Evolutionary conservation across 2,329 filamentous ascomycete genomes (phyloP).

Genomic region (Cercospora nicotianae): DNA sequence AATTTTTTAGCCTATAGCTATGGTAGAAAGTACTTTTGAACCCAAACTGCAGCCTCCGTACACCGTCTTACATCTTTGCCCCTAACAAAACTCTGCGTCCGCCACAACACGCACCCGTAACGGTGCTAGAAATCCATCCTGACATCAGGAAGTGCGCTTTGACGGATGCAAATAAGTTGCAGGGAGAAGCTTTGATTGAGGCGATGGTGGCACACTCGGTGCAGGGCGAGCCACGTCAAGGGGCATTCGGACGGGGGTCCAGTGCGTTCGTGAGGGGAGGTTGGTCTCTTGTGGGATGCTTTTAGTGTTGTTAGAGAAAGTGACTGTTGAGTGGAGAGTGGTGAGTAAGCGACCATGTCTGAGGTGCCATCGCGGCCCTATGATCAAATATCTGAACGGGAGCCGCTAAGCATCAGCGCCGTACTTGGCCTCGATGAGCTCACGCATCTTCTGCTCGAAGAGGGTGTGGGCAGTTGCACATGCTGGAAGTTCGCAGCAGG

Average conservation of each 20-base stretch:
- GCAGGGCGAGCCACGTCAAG: not conserved
- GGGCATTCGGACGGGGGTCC: not conserved
- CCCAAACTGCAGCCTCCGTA: not conserved
- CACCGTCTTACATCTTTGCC: not conserved
- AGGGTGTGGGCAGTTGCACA: not conserved
- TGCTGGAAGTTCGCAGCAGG: not conserved
- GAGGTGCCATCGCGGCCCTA: not conserved
- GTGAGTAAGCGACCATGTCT: not conserved
- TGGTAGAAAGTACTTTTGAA: not conserved
- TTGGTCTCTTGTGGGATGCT: not conserved
- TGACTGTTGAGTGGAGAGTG: not conserved
- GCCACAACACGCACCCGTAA: not conserved
- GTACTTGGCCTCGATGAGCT: not conserved
- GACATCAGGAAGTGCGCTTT: not conserved
- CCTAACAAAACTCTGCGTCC: not conserved
- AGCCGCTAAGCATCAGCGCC: not conserved
- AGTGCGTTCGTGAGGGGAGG: not conserved
- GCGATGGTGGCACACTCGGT: not conserved
- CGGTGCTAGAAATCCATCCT: not conserved
- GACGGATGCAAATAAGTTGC: not conserved
- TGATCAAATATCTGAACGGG: not conserved
- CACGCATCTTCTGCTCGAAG: not conserved
- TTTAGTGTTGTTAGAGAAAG: not conserved
- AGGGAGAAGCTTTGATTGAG: not conserved
- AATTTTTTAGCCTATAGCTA: not conserved